phyloP scores from a whole-genome alignment of 257 asterid genomes.

The Lycium barbarum region DNA sequence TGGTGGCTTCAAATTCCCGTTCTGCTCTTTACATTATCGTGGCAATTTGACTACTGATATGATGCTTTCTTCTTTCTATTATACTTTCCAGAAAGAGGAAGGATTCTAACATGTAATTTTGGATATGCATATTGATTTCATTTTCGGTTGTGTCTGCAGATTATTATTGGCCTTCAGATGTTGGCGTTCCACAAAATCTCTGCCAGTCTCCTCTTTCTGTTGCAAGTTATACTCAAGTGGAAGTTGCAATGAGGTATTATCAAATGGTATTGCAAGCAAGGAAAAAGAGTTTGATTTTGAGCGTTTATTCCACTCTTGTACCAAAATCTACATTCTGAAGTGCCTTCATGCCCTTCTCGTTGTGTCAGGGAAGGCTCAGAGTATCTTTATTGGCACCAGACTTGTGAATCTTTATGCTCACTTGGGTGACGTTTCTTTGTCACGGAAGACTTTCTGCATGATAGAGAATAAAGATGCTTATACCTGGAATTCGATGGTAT shows the following conservation, averaged over 20 bases:
- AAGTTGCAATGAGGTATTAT: constrained; percentile 40
- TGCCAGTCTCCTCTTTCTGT: constrained; percentile 26
- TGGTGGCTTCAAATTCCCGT: neutral
- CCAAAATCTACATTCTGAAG: constrained; percentile 48
- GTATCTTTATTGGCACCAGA: constrained; percentile 55
- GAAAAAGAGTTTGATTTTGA: constrained; percentile 56
- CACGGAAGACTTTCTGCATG: constrained; percentile 55
- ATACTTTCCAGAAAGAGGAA: neutral
- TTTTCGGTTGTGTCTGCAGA: constrained; percentile 37
- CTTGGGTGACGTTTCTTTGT: constrained; percentile 63
- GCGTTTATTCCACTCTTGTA: constrained; percentile 60
- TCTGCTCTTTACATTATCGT: neutral
- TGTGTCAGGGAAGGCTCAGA: constrained; percentile 67
- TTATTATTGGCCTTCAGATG: constrained; percentile 48
- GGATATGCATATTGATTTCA: neutral
- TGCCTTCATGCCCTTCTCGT: constrained; percentile 73
- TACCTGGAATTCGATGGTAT: constrained; percentile 81
- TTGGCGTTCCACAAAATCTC: constrained; percentile 39
- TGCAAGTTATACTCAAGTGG: constrained; percentile 37
- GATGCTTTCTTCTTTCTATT: constrained; percentile 12
- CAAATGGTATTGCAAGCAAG: constrained; percentile 37
- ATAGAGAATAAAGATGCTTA: constrained; percentile 63
- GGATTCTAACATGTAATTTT: constrained; percentile 6
- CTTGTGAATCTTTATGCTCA: constrained; percentile 71
- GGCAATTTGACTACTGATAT: neutral